phyloP scores from a whole-genome alignment of 1,284 basidiomycete genomes.

The Sanghuangporus baumii region DNA sequence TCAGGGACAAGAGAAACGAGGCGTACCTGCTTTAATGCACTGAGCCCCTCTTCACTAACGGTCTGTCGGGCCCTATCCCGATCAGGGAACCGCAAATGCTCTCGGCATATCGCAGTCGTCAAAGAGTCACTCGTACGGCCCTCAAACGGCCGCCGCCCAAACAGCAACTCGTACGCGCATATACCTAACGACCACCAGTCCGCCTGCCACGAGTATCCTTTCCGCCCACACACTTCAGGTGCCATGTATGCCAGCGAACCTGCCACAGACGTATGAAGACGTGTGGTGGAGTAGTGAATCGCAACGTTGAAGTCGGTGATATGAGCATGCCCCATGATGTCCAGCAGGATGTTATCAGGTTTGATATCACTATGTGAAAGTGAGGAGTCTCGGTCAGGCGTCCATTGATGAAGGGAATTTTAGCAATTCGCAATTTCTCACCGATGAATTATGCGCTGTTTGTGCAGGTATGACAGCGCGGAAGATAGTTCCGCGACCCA shows the following conservation, averaged over 20 bases:
- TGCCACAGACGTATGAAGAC: conserved; percentile 86
- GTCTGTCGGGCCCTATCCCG: conserved; percentile 41
- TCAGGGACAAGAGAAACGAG: not conserved
- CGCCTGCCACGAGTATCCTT: conserved; percentile 82
- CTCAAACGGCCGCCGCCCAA: conserved; percentile 84
- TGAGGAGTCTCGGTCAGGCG: conserved; percentile 26
- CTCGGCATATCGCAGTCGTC: conserved; percentile 74
- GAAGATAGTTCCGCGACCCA: conserved; percentile 87
- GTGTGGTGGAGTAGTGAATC: conserved; percentile 88
- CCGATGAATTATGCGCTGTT: conserved; percentile 91
- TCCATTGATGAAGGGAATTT: not conserved
- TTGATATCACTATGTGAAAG: conserved; percentile 78
- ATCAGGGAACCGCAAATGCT: conserved; percentile 59
- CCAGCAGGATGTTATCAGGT: conserved; percentile 94
- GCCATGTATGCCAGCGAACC: conserved; percentile 99
- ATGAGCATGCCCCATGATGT: conserved; percentile 90
- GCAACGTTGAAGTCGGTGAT: conserved; percentile 99
- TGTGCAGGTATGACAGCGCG: conserved; percentile 86
- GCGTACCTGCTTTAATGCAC: conserved; percentile 27
- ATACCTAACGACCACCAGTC: conserved; percentile 97
- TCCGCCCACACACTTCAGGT: conserved; percentile 77
- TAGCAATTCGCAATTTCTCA: conserved; percentile 36
- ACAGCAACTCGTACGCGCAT: conserved; percentile 85
- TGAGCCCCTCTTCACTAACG: conserved; percentile 33
- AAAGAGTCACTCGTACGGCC: conserved; percentile 83